These are phyloP conservation scores for Pythium pyrilobum DNA, from an alignment of 352 stramenopile species.

Conservation along the genomic window DNA sequence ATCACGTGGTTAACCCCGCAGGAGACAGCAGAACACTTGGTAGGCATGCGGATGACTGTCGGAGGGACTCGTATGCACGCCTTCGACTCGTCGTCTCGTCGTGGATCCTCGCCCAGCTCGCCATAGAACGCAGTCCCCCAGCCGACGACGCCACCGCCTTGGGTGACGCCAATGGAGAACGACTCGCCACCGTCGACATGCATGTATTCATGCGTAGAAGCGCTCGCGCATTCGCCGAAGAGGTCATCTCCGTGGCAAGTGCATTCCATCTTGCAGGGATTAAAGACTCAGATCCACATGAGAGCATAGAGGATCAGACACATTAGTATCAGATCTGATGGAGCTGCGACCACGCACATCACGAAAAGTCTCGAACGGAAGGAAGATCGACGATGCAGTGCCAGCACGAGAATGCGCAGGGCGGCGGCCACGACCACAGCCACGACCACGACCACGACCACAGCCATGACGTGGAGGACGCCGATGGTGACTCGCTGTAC, in stretches of 20 bases:
- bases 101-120: conserved; percentile 24
- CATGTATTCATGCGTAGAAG: conserved; percentile 4
- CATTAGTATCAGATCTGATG: conserved; percentile 13
- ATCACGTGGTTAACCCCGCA: conserved; percentile 61
- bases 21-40: conserved; percentile 32
- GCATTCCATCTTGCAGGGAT: background rate
- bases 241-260: conserved; percentile 6
- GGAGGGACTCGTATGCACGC: background rate
- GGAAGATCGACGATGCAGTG: conserved; percentile 27
- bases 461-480: conserved; percentile 63
- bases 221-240: conserved; percentile 31
- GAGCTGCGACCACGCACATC: background rate
- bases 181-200: conserved; percentile 42
- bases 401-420: conserved; percentile 50
- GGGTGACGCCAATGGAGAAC: conserved; percentile 42
- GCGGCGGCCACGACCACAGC: conserved; percentile 42
- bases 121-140: conserved; percentile 70
- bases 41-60: conserved; percentile 14
- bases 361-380: conserved; percentile 4
- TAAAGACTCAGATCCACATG: background rate
- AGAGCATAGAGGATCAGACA: background rate
- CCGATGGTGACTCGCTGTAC: conserved; percentile 75
- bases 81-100: background rate
- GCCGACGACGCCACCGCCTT: conserved; percentile 31
- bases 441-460: conserved; percentile 59